phyloP scores from a whole-genome alignment of 768 basidiomycete species.

The Inosperma sp. region DNA sequence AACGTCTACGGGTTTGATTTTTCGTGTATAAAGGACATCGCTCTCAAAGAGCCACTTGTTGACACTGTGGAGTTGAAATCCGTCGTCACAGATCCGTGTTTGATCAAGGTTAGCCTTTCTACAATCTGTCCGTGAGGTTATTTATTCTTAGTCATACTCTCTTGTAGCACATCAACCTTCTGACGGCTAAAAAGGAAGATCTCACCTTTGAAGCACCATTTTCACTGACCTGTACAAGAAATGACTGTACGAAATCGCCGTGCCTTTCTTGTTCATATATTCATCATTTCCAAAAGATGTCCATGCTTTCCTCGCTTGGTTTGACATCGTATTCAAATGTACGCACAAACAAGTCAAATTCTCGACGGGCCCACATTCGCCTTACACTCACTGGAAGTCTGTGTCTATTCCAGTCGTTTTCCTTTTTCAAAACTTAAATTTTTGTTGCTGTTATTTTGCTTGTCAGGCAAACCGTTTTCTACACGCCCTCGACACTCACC shows the following conservation, averaged over 20 bases:
- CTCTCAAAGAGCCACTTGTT: constrained; percentile 91
- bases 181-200: constrained; percentile 93
- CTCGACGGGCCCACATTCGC: constrained; percentile 95
- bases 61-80: constrained; percentile 98
- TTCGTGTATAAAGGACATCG: constrained; percentile 99
- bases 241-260: constrained; percentile 85
- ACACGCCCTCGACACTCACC: constrained; percentile 77
- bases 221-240: constrained; percentile 73
- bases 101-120: constrained; percentile 63
- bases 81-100: constrained; percentile 88
- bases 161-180: constrained; percentile 77
- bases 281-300: constrained; percentile 52
- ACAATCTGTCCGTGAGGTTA: background rate
- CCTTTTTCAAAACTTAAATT: background rate
- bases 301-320: constrained; percentile 99
- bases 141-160: constrained; percentile 2
- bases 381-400: constrained; percentile 96
- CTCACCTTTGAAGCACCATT: constrained; percentile 82
- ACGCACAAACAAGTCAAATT: constrained; percentile 95
- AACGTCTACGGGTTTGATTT: constrained; percentile 99
- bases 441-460: background rate
- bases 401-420: constrained; percentile 27
- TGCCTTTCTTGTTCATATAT: background rate
- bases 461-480: constrained; percentile 92
- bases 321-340: constrained; percentile 92